Evolutionary conservation across 2,329 filamentous ascomycete species (phyloP), one percentile per base, ranked within the genome.

Genomic region (Orbilia javanica): DNA sequence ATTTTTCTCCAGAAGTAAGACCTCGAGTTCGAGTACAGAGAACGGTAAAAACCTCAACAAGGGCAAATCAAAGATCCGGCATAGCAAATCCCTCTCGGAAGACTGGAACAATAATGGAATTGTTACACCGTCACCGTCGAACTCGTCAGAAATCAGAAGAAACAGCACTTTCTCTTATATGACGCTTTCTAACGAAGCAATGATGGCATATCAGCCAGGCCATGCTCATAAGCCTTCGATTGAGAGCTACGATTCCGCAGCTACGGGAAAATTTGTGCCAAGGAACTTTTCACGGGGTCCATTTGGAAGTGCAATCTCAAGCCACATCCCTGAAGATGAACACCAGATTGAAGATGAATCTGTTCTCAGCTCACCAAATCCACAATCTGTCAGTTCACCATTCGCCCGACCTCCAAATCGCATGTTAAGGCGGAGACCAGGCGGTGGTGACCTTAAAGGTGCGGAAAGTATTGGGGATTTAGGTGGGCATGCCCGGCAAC

Each of bases 401-500:
- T 79, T 79, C 36, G 53, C 63, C 10, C 68, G 75, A 15, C 80
- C 82, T 29, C 81, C 80, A 13, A 83, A 82, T 5, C 88, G 90
- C 52, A 86, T 91, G 48, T 86, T 96, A 79, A 88, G 93, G 77
- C 87, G 93, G 82, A 88, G 90, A 13, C 93, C 92, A 5, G 93
- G 92, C 57, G 67, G 69, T 8, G 92, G 93, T 36, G 90, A 95
- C 83, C 84, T 96, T 57, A 88, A 91, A 79, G 91, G 90, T 15
- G 91, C 89, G 42, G 88, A 87, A 18, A 91, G 90, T 75, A 88
- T 91, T 31, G 88, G 88, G 46, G 90, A 92, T 34, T 83, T 90
- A 2, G 88, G 90, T 53, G 82, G 84, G 7, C 82, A 84, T 13
- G 66, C 70, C 34, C 73, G 81, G 63, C 81, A 81, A 52, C 81